Conservation (phyloP, 2,329 filamentous ascomycete genomes). For the Fusarium praegraminearum region DNA sequence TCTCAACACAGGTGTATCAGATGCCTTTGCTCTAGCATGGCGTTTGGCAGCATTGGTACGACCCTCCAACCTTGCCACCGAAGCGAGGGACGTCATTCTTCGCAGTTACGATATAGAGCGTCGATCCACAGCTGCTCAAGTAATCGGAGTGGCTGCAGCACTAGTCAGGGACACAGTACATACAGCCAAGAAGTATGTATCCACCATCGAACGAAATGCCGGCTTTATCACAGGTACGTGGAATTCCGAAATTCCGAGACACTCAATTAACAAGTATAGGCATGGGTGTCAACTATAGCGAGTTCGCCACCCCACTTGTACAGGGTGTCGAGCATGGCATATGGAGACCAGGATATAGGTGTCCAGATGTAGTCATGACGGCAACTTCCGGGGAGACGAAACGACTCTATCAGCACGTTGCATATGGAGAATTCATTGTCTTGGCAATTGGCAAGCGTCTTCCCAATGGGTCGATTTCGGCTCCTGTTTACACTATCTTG, state of each 20-base stretch:
- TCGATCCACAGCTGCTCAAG: constrained; percentile 57
- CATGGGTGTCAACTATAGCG: constrained; percentile 32
- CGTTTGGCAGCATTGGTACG: constrained; percentile 55
- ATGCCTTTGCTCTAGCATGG: constrained; percentile 68
- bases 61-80: constrained; percentile 27
- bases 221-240: constrained; percentile 60
- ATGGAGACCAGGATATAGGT: constrained; percentile 35
- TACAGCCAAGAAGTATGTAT: constrained; percentile 60
- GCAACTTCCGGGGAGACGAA: not conserved
- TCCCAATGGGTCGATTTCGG: not conserved
- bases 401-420: constrained; percentile 5
- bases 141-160: constrained; percentile 61
- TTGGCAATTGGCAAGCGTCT: constrained; percentile 3
- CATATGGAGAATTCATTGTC: constrained; percentile 15
- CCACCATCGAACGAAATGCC: constrained; percentile 61
- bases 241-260: not conserved
- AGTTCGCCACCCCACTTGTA: constrained; percentile 22
- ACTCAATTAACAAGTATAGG: constrained; percentile 4
- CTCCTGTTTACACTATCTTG: constrained; percentile 9
- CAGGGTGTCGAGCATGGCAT: constrained; percentile 12
- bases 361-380: constrained; percentile 19
- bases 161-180: constrained; percentile 60
- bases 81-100: constrained; percentile 47
- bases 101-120: constrained; percentile 60
- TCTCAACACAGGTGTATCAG: constrained; percentile 68